Percentiles rank a stretch among this genome's conserved stretches.
These are phyloP conservation scores for Tilletiaria anomala DNA, from an alignment of 1,284 basidiomycete genomes.

Conservation along the genomic window DNA sequence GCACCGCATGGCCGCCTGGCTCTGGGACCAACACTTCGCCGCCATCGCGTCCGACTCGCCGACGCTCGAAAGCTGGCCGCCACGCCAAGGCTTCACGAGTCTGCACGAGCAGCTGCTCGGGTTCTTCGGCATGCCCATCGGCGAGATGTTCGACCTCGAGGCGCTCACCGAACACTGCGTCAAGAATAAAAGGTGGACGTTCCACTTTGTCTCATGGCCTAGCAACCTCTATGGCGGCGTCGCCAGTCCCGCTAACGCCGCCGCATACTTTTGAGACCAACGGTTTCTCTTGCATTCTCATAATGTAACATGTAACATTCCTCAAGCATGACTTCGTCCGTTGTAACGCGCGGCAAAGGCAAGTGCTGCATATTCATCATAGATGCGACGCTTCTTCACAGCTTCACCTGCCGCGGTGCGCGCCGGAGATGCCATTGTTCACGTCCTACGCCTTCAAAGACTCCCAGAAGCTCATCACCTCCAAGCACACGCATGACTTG, in stretches of 20 bases:
- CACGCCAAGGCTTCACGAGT: constrained; percentile 7
- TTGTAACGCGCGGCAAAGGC: no score
- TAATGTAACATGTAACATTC: no score
- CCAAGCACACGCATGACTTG: no score
- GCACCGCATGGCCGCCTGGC: constrained; percentile 27
- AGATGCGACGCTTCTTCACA: no score
- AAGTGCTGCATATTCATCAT: no score
- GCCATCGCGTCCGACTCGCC: constrained; percentile 60
- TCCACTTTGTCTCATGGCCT: constrained; percentile 41
- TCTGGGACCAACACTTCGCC: constrained; percentile 62
- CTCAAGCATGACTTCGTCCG: no score
- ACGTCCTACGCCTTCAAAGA: no score
- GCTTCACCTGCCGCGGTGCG: no score
- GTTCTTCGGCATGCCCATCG: constrained; percentile 38
- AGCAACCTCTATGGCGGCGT: constrained; percentile 42
- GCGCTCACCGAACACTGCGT: constrained; percentile 35
- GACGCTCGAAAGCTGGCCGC: constrained; percentile 52
- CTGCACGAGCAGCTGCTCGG: constrained; percentile 25
- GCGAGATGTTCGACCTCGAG: constrained; percentile 43
- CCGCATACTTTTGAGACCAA: constrained; percentile 18
- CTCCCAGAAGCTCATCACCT: no score
- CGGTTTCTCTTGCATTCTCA: no score
- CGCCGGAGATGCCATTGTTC: no score
- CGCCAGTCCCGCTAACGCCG: constrained; percentile 42
- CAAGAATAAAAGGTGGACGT: constrained; percentile 36